Percentiles rank a stretch among this genome's conserved stretches.
Conservation (phyloP, 805 yeast species). For the Hanseniaspora occidentalis region DNA sequence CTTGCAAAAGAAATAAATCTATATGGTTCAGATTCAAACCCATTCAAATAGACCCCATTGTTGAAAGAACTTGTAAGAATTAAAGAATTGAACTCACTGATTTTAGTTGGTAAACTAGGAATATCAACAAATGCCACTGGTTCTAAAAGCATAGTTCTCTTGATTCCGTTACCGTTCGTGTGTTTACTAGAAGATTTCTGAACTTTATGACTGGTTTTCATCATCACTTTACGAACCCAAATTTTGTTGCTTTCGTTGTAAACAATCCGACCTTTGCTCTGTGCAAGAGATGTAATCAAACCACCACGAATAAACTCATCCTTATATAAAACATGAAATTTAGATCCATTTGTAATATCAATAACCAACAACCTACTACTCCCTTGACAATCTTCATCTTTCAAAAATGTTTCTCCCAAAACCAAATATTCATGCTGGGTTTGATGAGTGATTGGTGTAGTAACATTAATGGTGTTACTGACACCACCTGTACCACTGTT, state of each 20-base stretch:
- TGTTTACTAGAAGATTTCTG: too few relatives aligned
- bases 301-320: conserved; percentile 5
- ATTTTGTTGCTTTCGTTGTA: conserved; percentile 3
- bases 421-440: not conserved
- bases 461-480: not conserved
- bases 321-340: conserved; percentile 1
- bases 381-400: not conserved
- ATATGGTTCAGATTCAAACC: conserved; percentile 93
- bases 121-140: conserved; percentile 92
- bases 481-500: not conserved
- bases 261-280: conserved; percentile 7
- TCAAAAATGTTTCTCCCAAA: not conserved
- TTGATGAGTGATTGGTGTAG: not conserved
- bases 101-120: conserved; percentile 71
- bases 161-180: conserved; percentile 6
- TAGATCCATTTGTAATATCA: not conserved
- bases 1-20: conserved; percentile 69
- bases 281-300: conserved; percentile 3
- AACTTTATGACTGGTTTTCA: not conserved
- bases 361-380: not conserved
- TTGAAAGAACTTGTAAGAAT: conserved; percentile 71
- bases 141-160: conserved; percentile 4
- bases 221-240: conserved; percentile 3
- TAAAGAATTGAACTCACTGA: conserved; percentile 68
- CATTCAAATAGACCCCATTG: conserved; percentile 61